Percentiles rank a stretch among this genome's conserved stretches.
phyloP scores from a whole-genome alignment of 371 early-diverging fungal genomes.

The Cokeromyces recurvatus region DNA sequence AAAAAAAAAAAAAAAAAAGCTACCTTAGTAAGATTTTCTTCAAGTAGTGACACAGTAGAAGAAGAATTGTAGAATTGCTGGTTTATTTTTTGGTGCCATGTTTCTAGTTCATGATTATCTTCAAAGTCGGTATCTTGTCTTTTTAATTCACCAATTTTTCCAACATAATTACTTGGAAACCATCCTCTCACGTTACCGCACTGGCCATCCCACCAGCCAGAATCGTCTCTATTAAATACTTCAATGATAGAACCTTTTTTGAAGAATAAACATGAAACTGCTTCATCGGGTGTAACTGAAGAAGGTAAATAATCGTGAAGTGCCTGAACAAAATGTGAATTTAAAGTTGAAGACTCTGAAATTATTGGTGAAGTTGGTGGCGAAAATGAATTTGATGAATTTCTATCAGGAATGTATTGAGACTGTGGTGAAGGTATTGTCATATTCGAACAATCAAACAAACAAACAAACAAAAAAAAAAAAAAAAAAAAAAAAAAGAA shows the following conservation, averaged over 20 bases:
- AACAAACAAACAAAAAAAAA: no score
- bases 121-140: constrained; percentile 34
- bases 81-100: constrained; percentile 22
- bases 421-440: neutral
- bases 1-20: no score
- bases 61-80: neutral
- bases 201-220: constrained; percentile 56
- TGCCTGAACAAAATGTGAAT: constrained; percentile 47
- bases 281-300: constrained; percentile 31
- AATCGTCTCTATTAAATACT: constrained; percentile 42
- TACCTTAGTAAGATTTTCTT: neutral
- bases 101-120: constrained; percentile 27
- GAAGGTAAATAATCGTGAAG: constrained; percentile 44
- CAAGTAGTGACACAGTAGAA: constrained; percentile 1
- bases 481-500: no score
- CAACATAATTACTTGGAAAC: constrained; percentile 51
- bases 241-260: constrained; percentile 48
- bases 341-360: constrained; percentile 13
- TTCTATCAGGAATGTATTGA: no score
- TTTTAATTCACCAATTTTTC: constrained; percentile 36
- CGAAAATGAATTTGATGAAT: constrained; percentile 7
- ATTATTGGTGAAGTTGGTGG: constrained; percentile 13
- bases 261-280: constrained; percentile 38
- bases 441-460: neutral
- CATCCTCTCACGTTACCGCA: constrained; percentile 43